Base-by-base conservation (phyloP, 2,329 filamentous ascomycete genomes). In the Microsporum audouinii region DNA sequence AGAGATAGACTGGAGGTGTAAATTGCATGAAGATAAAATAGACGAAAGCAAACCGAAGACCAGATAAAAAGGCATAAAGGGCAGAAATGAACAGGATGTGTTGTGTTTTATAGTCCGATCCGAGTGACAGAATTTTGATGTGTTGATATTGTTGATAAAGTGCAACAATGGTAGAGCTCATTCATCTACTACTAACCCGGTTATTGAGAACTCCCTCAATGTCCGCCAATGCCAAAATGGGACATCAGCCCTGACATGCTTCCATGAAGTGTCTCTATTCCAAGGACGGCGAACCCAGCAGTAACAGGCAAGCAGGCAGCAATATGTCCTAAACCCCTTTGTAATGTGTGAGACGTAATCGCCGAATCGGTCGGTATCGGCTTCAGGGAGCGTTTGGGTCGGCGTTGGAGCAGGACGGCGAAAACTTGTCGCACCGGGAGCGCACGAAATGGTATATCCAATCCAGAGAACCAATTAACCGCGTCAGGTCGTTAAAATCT, bases 161-260 rank as follows among this genome's bases (percentile, higher is more conserved):
- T 12, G 14, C 38, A 27, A 34, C 23, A 36, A 31, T 29, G 36
- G 14, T 8, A 17, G n/a, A 31, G 10, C 14, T 23, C 23, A 29
- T 45, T 33, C 14, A 39, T 39, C 23, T 6, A 55, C 34, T 29
- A 60, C 34, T 41, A 53, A 49, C 38, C 58, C 49, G 43, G 34
- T 23, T 53, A 31, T 53, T 39, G 36, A 60, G 31, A 45, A 39
- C 58, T 53, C 57, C 23, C 31, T 23, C 58, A 33, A 31, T 31
- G 36, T 53, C 41, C 41, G 41, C 39, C n/a, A 41, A 45, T 45
- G 41, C 39, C 43, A 39, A 49, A 55, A 41, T 31, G 33, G 36
- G 58, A 53, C 43, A 27, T 53, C 45, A 49, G 58, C 23, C 17
- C 45, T 60, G 58, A 38, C 58, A 49, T 59, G 58, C 58, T 60